Evolutionary conservation across 2,329 filamentous ascomycete species (phyloP), one percentile per base, ranked within the genome.

Genomic region (Septoria linicola): DNA sequence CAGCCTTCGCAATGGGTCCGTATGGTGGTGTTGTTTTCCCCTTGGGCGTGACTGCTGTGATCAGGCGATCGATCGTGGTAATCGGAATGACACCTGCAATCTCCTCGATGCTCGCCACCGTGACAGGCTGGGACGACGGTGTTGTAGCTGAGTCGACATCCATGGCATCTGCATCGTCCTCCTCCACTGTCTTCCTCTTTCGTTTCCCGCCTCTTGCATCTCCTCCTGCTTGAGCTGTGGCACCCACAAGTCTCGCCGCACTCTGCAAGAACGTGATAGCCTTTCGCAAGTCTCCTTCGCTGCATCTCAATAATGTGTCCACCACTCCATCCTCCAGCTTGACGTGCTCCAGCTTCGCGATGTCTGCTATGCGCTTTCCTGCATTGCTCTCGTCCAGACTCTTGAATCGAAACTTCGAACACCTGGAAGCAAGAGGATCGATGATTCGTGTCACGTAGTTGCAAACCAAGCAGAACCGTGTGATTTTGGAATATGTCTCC

Each of bases 381-480:
- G 93, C 89, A 66, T 95, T 95, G 6, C 81, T 82, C 64, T 91
- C 87, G 68, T 96, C 92, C 58, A 99, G 75, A 58, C 88, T 89
- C 81, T 99, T 99, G 80, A 99, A 99, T 25, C 93, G 80, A 69
- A 99, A 99, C 73, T 99, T 99, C 72, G 85, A 90, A 75, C 93
- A 99, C 63, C 93, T 81, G 69, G 84, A 90, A 1, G 93, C 93
- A 17, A 99, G 75, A 5, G 93, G 95, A 68, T 99, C 93, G 65
- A 99, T 99, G 68, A 99, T 99, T 53, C 93, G 80, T 3, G 93
- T 97, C 39, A 99, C 93, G 65, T 99, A 99, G 73, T 99, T 99
- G 74, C 95, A 99, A 52, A 97, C 92, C 35, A 99, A 78, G 68
- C 93, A 97, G 72, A 99, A 99, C 11, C 93, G 81, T 2, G 93